Evolutionary conservation across 176 grass and related monocot genomes (phyloP), one percentile per base, ranked within the genome.

Genomic region (Canna indica): DNA sequence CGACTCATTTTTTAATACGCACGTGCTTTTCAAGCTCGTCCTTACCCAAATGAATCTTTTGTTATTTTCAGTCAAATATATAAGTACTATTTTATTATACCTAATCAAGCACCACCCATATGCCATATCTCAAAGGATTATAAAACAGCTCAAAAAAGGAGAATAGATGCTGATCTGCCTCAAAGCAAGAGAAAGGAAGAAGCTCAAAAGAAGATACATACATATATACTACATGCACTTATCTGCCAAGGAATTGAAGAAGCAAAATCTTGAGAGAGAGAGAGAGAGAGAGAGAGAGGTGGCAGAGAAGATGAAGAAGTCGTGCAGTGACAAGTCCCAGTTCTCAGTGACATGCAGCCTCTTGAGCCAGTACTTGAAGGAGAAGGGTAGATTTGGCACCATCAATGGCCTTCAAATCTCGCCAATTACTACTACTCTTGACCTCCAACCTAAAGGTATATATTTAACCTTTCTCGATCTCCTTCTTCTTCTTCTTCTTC

Each of bases 331-430:
- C 15, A 33, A 17, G 16, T 64, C 60, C 8, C 13, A 64, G 29
- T 64, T 64, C 60, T 64, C 60, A 3, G 18, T 64, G 29, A 64
- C 60, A 33, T 64, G 60, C 28, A 64, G 30, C 60, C 60, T 79
- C 54, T 76, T 90, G 36, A 84, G 88, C 83, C 81, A 69, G 67
- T 90, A 67, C 47, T 62, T 90, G 75, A 90, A 83, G 83, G 81
- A 79, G n/a, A 86, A 76, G 24, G 83, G 85, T 44, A 33, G 58
- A 15, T 63, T 75, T 31, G 62, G 57, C 2, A 36, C 27, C 42
- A 65, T 83, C 13, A 44, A 44, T 3, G 64, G 70, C 69, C 68
- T 86, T 36, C 72, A 13, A 57, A 64, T 86, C 64, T 11, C 73
- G 29, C 11, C 60, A 14, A 11, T 11, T 10, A 11, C 13, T 10